Evolutionary conservation across 495 filamentous ascomycete species (phyloP).

Genomic region (Zalerion maritima): DNA sequence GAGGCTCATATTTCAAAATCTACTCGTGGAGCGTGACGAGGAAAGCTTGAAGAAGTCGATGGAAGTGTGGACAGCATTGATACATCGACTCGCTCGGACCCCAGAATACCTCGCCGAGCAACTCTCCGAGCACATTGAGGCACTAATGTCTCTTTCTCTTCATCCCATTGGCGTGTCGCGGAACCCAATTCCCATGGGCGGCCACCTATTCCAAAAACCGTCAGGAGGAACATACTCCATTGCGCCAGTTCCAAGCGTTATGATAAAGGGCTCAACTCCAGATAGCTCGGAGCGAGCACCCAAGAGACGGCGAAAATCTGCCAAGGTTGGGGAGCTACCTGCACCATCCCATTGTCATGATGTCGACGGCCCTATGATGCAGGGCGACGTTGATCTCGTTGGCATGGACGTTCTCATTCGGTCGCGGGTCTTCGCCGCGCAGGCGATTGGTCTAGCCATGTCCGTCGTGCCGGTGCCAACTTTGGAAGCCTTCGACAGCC

Average conservation of each 20-base stretch:
- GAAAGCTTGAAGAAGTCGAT: conserved; percentile 59
- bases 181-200: conserved; percentile 81
- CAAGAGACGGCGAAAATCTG: conserved; percentile 69
- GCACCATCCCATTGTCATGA: conserved; percentile 58
- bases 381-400: conserved; percentile 88
- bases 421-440: conserved; percentile 73
- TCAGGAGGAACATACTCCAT: conserved; percentile 72
- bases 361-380: conserved; percentile 95
- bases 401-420: conserved; percentile 75
- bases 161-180: conserved; percentile 85
- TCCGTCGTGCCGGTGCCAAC: conserved; percentile 37
- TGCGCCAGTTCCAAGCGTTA: conserved; percentile 26
- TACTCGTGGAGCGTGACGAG: conserved; percentile 83
- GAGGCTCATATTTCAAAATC: conserved; percentile 82
- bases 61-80: conserved; percentile 71
- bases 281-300: conserved; percentile 28
- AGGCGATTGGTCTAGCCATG: conserved; percentile 67
- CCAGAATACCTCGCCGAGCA: conserved; percentile 45
- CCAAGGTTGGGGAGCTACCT: conserved; percentile 61
- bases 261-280: conserved; percentile 48
- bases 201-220: conserved; percentile 75
- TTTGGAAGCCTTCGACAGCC: conserved; percentile 36
- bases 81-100: conserved; percentile 47
- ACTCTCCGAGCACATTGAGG: conserved; percentile 54
- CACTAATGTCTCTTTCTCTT: conserved; percentile 64